Base-by-base conservation (phyloP, 768 basidiomycete genomes). In the Naganishia vishniacii region DNA sequence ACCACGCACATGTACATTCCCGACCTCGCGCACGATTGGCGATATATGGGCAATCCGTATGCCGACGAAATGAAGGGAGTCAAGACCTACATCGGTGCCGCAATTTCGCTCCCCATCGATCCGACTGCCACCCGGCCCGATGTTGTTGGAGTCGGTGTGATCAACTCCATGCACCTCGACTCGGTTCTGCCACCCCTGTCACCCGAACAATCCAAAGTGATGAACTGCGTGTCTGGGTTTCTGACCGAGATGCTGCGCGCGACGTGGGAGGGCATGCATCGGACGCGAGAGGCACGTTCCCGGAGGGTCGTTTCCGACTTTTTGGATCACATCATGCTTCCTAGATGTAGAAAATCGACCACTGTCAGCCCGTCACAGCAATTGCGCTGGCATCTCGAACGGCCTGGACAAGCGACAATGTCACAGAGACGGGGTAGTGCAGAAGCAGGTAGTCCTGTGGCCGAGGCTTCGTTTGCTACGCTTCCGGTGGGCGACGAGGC, bases 191-290 rank as follows among this genome's bases (percentile, higher is more conserved):
- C 45, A 1, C 31, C 7, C 0, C 20, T 71, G 12, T 42, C 62
- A 11, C 25, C 65, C 1, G 28, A 53, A 13, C 69, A 73, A 37
- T 18, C 37, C 1, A 62, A 59, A 51, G 72, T 71, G 0, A 28
- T 73, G 16, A 31, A 23, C 8, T 56, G 65, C 20, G 47, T 73
- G 2, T 65, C 69, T 23, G 42, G 53, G 34, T 68, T 73, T 65
- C 37, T 73, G 48, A 67, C 70, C 41, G 70, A 65, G 16, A 70
- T 71, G 31, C 37, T 73, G 15, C 48, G 68, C 28, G 70, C 68
- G 2, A 73, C 72, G 3, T 73, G 72, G 72, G 70, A 73, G 28
- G 72, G 72, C 20, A 60, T 68, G 25, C 49, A 53, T 3, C 46
- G 69, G 41, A 69, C 70, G 0, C 56, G 67, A 18, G 72, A 71